Evolutionary conservation across 768 basidiomycete genomes (phyloP).

Genomic region (Favolaschia claudopus): DNA sequence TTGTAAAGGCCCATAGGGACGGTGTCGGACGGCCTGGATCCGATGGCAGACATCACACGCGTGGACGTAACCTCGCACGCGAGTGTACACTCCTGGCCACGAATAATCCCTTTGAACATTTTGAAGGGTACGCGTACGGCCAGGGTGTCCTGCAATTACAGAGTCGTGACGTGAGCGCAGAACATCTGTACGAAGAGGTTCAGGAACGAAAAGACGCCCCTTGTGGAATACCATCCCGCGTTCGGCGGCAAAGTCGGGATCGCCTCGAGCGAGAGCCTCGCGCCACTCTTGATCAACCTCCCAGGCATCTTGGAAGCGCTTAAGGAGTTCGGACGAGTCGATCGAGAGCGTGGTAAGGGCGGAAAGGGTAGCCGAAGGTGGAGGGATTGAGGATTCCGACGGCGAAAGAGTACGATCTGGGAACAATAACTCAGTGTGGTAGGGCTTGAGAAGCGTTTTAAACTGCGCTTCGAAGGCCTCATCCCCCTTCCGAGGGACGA

Average conservation of each 20-base stretch:
- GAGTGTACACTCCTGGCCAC: constrained; percentile 43
- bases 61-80: constrained; percentile 36
- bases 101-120: constrained; percentile 44
- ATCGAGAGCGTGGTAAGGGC: constrained; percentile 27
- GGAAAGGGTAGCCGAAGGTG: not conserved
- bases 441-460: too few relatives aligned
- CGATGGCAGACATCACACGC: constrained; percentile 44
- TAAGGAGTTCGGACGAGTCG: constrained; percentile 23
- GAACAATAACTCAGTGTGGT: not conserved
- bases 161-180: constrained; percentile 45
- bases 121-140: constrained; percentile 40
- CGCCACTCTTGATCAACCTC: constrained; percentile 23
- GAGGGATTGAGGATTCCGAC: not conserved
- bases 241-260: constrained; percentile 4
- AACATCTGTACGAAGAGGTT: constrained; percentile 35
- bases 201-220: constrained; percentile 40
- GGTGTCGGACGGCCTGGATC: constrained; percentile 36
- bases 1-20: constrained; percentile 41
- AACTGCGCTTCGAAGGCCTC: too few relatives aligned
- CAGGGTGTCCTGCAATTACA: constrained; percentile 49
- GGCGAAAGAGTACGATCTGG: not conserved
- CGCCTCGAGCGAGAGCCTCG: constrained; percentile 17
- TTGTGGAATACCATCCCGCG: constrained; percentile 30
- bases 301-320: constrained; percentile 23
- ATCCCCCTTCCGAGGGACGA: too few relatives aligned